Evolutionary conservation across 257 asterid genomes (phyloP), one percentile per base, ranked within the genome.

Genomic region (Solanum lycopersicoides): DNA sequence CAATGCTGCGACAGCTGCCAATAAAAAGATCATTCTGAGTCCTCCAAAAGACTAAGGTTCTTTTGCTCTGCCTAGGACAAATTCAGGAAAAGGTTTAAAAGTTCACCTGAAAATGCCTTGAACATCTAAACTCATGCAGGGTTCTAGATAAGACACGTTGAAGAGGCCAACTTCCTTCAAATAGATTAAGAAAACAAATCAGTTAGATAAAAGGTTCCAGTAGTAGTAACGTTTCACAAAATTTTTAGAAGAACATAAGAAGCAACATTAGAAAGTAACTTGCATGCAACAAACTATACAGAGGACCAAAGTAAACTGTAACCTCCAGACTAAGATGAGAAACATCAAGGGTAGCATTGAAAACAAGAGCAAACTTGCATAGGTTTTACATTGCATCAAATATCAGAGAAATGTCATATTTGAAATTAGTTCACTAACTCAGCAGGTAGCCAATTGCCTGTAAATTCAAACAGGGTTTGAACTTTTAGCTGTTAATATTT

Each of bases 121-220:
- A 89, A 95, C 99, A 88, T 97, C 99, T 89, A 91, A n/a, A 94
- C 88, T 93, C 98, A 87, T 92, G 99, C 87, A 97, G 91, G 88
- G 92, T 94, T 86, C 95, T 94, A 60, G 97, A 94, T 86, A 97
- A 92, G 44, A 96, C 95, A 68, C 99, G 98, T 86, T 93, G 95
- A 89, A 97, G 96, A 90, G 92, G 86, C 95, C 97, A 87, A 95
- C 99, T 92, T 97, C 99, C 99, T 97, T 95, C 83, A 69, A 66
- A 87, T 47, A 91, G 89, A 88, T 89, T 41, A 83, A 63, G n/a
- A 37, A 71, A 82, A 83, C 10, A 76, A 89, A 87, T 87, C 87
- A 89, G 89, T 59, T 85, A 50, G 82, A 66, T 79, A 82, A 69
- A 66, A 77, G n/a, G 63, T 77, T 77, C 84, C 59, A 21, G 30